Base-by-base conservation (phyloP, 1,284 basidiomycete genomes). In the Rhodotorula sp. region DNA sequence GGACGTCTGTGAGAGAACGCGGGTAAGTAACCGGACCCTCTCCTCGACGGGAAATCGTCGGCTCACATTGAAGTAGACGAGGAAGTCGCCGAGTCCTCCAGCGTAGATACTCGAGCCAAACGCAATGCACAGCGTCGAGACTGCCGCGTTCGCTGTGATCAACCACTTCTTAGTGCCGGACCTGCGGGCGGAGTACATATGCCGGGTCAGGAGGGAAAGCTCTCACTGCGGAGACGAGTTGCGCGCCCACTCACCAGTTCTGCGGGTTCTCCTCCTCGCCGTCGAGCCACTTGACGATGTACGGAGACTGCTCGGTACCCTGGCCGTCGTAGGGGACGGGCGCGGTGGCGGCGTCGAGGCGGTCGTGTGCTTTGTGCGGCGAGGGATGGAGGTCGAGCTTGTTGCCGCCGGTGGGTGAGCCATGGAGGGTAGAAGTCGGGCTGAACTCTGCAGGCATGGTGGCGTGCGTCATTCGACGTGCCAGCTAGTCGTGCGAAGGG, bases 1-100 rank as follows among this genome's bases (percentile, higher is more conserved):
- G 51, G 39, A 27, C n/a, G 44, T 87, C 4, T 88, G 81, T 60
- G 87, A 84, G 17, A 84, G 85, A 54, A 87, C 80, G 62, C 15
- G 30, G 39, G 54, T 19, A 32, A 36, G 29, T 7, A 55, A n/a
- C 34, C 54, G 30, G 54, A 17, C 20, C 34, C 19, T 17, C 13
- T 44, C 39, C 39, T 44, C 39, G 39, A 15, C 39, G 39, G 13
- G 39, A 17, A 13, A 2, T 44, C 39, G 39, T 44, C 39, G 39
- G 39, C 39, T 44, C 39, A 44, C 54, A 10, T 86, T 84, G 62
- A 82, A 59, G 57, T 69, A 83, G 66, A 86, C 82, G 63, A 83
- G 79, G 27, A 89, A 80, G 39, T 85, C 84, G 32, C 77, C 75
- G 59, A 81, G 80, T 49, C 86, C 85, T 62, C 80, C 80, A 27